These are phyloP conservation scores for Penicillium pancosmium DNA, from an alignment of 495 filamentous ascomycete genomes.

Conservation along the genomic window DNA sequence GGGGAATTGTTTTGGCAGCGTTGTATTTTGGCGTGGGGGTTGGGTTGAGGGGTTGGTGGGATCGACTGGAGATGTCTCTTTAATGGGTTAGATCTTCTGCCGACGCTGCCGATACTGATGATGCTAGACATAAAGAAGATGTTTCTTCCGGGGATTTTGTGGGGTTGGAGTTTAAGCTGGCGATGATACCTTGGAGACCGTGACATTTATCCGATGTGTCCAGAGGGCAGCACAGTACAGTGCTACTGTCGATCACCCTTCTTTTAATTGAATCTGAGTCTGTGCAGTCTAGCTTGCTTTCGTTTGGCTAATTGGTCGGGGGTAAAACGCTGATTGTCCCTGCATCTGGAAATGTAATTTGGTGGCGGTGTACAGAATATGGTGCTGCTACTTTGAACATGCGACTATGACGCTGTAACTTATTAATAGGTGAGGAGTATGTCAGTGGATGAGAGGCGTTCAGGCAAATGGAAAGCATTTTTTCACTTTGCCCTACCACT, in stretches of 20 bases:
- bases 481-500: no score
- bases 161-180: background rate
- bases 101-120: background rate
- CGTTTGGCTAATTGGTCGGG: background rate
- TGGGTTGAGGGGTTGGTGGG: background rate
- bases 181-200: constrained; percentile 2
- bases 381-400: background rate
- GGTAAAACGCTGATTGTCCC: background rate
- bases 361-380: background rate
- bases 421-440: no score
- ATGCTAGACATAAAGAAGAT: background rate
- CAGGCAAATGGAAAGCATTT: no score
- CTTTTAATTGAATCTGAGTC: background rate
- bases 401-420: no score
- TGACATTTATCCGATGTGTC: background rate
- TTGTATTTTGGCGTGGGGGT: constrained; percentile 2
- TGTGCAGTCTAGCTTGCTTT: no score
- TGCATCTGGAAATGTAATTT: background rate
- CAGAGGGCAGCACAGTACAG: background rate
- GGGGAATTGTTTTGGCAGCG: background rate
- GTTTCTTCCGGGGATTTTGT: background rate
- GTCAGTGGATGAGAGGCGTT: no score
- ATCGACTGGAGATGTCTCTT: background rate
- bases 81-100: background rate
- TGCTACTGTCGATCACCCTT: background rate